Base-by-base conservation (phyloP, 2,329 filamentous ascomycete species). In the Pseudogymnoascus pannorum region DNA sequence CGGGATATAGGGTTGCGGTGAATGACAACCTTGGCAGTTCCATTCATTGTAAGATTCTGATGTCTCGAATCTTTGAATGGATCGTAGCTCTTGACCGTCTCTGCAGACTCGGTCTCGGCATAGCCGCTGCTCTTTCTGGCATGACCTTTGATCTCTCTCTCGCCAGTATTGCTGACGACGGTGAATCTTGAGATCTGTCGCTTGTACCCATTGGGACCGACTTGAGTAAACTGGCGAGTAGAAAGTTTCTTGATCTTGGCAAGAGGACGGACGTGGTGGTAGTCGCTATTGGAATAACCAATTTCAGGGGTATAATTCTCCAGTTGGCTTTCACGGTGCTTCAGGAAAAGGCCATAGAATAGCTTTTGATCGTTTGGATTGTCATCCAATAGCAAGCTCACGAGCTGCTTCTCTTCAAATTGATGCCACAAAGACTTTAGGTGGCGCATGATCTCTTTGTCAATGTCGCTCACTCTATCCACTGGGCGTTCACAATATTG, bases 391-490 rank as follows among this genome's bases (percentile, higher is more conserved):
- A 97, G 79, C 69, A 86, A 87, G 61, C 84, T 78, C 22, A 88
- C 80, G 20, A 97, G 75, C 16, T 87, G 81, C 26, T 88, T 83
- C 66, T 93, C 88, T 33, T 84, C 84, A 66, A 91, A 88, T 68
- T 87, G 89, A 76, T 97, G 92, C 92, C 92, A 97, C 69, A 97
- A 81, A 2, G 92, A 93, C 63, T 89, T 88, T 65, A 99, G 79
- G 72, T 96, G 93, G 42, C 92, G 85, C 57, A 97, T 75, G 26
- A 97, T 84, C 66, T 96, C 89, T 54, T 83, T 77, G 68, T 97
- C 91, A 60, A 97, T 85, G 16, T 92, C 88, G 8, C 84, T 80
- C 33, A 79, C 78, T 44, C 79, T 80, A 5, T 84, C 79, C 1
- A 85, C 78, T 35, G 84, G 83, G 69, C 81, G 78, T 18, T 82